Evolutionary conservation across 2,329 filamentous ascomycete species (phyloP).

Genomic region (Paecilomyces sp.): DNA sequence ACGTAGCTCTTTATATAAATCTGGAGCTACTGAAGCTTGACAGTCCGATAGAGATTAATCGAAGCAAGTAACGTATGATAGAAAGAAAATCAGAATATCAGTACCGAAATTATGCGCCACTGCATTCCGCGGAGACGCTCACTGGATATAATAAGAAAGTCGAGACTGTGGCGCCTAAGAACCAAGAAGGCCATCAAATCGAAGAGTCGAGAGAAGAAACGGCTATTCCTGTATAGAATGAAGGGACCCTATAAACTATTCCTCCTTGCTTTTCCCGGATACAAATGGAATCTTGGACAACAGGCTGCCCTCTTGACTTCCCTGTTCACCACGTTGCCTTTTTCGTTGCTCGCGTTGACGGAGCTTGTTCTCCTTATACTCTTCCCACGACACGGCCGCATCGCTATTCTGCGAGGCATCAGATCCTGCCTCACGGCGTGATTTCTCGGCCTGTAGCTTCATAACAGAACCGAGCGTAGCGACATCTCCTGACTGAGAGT

Average conservation of each 20-base stretch:
- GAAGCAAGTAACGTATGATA: not conserved
- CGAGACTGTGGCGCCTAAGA: no score
- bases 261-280: conserved; percentile 8
- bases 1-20: not conserved
- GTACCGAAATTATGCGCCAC: not conserved
- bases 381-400: conserved; percentile 24
- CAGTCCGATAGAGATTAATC: not conserved
- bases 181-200: not conserved
- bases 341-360: conserved; percentile 21
- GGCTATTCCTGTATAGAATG: not conserved
- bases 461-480: conserved; percentile 16
- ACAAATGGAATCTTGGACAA: conserved; percentile 3
- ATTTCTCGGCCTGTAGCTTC: conserved; percentile 13
- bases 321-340: conserved; percentile 13
- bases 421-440: not conserved
- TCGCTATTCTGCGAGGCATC: conserved; percentile 1
- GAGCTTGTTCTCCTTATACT: conserved; percentile 22
- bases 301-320: not conserved
- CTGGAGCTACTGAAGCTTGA: not conserved
- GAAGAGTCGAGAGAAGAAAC: not conserved
- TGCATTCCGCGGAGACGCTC: not conserved
- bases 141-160: not conserved
- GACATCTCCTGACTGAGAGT: conserved; percentile 7
- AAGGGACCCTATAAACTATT: conserved; percentile 1
- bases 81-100: not conserved